phyloP scores from a whole-genome alignment of 805 yeast genomes.

The Metschnikowia santaceciliae region DNA sequence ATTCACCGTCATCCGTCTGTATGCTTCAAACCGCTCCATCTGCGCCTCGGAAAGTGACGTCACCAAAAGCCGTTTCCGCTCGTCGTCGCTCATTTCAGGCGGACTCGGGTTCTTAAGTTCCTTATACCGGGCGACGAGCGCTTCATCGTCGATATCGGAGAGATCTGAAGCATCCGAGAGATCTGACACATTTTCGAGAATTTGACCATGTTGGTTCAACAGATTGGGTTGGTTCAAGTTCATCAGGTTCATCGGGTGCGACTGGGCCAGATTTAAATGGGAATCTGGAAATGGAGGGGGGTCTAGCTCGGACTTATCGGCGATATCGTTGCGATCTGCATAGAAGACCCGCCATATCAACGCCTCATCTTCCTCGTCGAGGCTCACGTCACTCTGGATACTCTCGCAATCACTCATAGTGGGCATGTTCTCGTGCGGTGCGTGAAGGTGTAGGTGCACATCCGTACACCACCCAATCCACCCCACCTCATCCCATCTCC shows the following conservation, averaged over 20 bases:
- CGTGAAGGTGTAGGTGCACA: background rate
- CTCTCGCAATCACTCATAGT: conserved; percentile 18
- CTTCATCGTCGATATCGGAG: conserved; percentile 33
- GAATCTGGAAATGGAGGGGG: no score
- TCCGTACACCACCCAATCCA: background rate
- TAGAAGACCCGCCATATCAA: conserved; percentile 42
- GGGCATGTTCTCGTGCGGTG: background rate
- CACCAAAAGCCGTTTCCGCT: conserved; percentile 57
- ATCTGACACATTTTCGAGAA: conserved; percentile 9
- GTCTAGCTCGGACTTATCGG: conserved; percentile 12
- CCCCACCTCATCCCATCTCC: no score
- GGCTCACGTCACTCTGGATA: conserved; percentile 33
- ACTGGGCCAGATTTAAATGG: no score
- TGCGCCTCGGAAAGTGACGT: conserved; percentile 77
- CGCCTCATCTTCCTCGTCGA: conserved; percentile 45
- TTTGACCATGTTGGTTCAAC: no score
- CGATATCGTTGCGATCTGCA: conserved; percentile 17
- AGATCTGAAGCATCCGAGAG: conserved; percentile 25
- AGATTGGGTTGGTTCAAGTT: no score
- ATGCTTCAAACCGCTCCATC: conserved; percentile 81
- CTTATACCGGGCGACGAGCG: conserved; percentile 28
- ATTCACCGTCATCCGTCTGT: conserved; percentile 61
- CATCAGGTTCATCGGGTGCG: no score
- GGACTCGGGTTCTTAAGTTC: conserved; percentile 30
- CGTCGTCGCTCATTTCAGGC: conserved; percentile 42